Base-by-base conservation (phyloP, 75 land plant species). In the Cunninghamia lanceolata region DNA sequence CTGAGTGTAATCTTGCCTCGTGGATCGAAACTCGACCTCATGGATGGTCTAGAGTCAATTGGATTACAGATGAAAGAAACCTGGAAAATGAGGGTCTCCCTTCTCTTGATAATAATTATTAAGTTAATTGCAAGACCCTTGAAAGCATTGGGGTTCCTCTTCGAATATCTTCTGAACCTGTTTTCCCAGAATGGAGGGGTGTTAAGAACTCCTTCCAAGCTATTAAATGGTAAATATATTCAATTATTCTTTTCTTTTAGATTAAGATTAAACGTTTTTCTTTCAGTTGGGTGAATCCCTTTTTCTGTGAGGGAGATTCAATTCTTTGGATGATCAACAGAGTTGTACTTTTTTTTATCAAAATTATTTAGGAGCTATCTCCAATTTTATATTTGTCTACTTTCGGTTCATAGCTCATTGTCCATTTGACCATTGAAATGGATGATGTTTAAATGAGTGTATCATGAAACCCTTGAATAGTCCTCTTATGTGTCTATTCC, bases 101-200 rank as follows among this genome's bases (percentile, higher is more conserved):
- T 81, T 5, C 9, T 81, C 0, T 2, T 81, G 11, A 46, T 46
- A 9, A 81, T 21, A 30, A 19, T 81, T 25, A 3, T 46, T 0
- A 30, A 45, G 3, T 5, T 7, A 25, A 1, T 9, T 30, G 14
- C 52, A 3, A 13, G 21, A 25, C 47, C 82, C 7, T 45, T 43
- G 2, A 9, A 10, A 4, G 7, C 32, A 28, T 1, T 81, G 5
- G 82, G 82, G 52, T 11, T 1, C 14, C 19, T 39, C 0, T 9
- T 81, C 45, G 82, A 81, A 45, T 81, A 45, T 25, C 3, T 42
- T 42, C 42, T 81, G 13, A 81, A 81, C 82, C 46, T 81, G n/a
- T 4, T 45, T 25, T 42, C 14, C 21, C n/a, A 42, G 9, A 81
- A 81, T 81, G 47, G 82, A 38, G 82, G 82, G 8, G 0, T 81